Evolutionary conservation across 2,329 filamentous ascomycete genomes (phyloP), one percentile per base, ranked within the genome.

Genomic region (Sporothrix globosa): DNA sequence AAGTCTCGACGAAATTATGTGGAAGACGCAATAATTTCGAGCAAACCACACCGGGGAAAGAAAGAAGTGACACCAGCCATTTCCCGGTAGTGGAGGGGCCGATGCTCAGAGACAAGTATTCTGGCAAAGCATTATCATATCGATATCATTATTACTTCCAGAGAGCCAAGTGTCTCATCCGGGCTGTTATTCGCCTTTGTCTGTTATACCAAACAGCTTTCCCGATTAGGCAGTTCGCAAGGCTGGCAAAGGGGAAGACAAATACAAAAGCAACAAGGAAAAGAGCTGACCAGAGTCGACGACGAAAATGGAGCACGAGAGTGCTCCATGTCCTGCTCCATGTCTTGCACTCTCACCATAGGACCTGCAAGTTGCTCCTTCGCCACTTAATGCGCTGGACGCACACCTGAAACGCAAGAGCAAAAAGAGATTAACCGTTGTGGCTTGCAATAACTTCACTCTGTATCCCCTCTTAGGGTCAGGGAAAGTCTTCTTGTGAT

Each of bases 221-320:
- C 63, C 46, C 46, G 63, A 66, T 52, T 66, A 66, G 63, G 63
- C 44, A 66, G 46, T 66, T 66, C 19, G 58, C 58, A 17, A 63
- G 58, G 27, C n/a, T 39, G 17, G 54, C 39, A 21, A 46, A 27
- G 39, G 14, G 41, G 21, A 10, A 24, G 39, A 60, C 30, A 63
- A 39, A 27, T 14, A 27, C 21, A 44, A 39, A 34, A 39, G 2
- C 19, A 17, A 4, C 4, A 2, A 13, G 24, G n/a, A n/a, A 21
- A 11, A 48, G 5, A 4, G 21, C n/a, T 27, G 10, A 17, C 21
- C 5, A 1, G 41, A 3, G 17, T 27, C 10, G 14, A 63, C 27
- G 21, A 27, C 58, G 24, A 46, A 6, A 24, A 27, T 19, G 14
- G 13, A 27, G n/a, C 13, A 46, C 58, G 5, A 39, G 39, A 65